Conservation (phyloP, 768 basidiomycete species). For the Boletus vinaceobasis region DNA sequence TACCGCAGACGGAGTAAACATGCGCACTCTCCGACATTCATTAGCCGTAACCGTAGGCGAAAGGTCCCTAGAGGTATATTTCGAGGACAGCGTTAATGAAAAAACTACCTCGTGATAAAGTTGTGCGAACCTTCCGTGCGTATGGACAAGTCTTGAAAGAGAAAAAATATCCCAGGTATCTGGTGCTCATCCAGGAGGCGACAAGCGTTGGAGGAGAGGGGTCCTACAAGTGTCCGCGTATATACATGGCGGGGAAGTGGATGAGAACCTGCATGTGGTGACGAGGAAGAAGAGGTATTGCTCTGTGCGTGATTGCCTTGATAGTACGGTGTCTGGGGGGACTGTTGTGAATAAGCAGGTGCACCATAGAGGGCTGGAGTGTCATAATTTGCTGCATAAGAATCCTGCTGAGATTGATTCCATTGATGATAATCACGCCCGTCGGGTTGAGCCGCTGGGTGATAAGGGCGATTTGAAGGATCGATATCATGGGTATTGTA, state of each 20-base stretch:
- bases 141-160: conserved; percentile 92
- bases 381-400: conserved; percentile 26
- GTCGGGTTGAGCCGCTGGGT: conserved; percentile 37
- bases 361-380: conserved; percentile 20
- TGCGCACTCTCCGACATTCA: conserved; percentile 90
- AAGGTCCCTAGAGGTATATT: conserved; percentile 60
- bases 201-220: conserved; percentile 82
- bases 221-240: conserved; percentile 87
- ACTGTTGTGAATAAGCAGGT: conserved; percentile 27
- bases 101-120: conserved; percentile 24
- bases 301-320: conserved; percentile 25
- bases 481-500: conserved; percentile 37
- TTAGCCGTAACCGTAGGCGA: conserved; percentile 79
- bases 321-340: conserved; percentile 31
- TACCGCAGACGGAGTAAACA: conserved; percentile 14
- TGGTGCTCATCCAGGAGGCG: conserved; percentile 82
- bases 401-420: conserved; percentile 26
- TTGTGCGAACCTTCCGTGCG: conserved; percentile 75
- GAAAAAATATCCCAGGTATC: conserved; percentile 86
- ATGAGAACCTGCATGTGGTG: conserved; percentile 33
- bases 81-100: conserved; percentile 21
- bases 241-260: conserved; percentile 67
- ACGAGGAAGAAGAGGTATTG: conserved; percentile 23
- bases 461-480: conserved; percentile 34
- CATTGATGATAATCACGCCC: conserved; percentile 35